Base-by-base conservation (phyloP, 805 yeast genomes). In the Kazachstania taianensis region DNA sequence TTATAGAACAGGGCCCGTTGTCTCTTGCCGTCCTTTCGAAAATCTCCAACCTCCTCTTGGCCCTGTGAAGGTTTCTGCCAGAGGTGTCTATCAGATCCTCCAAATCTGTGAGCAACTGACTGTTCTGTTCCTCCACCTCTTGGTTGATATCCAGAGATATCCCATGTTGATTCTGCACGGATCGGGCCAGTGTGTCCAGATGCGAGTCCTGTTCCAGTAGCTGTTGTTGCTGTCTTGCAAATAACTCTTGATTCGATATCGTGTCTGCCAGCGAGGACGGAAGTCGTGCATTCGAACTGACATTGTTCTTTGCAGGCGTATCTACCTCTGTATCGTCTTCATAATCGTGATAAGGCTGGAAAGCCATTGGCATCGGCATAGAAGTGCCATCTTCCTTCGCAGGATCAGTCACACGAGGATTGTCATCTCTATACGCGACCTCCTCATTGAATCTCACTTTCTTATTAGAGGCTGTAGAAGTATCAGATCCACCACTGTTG, bases 1-100 rank as follows among this genome's bases (percentile, higher is more conserved):
- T 73, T 1, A 68, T 62, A 22, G 63, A 45, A 65, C 78, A 72
- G 23, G 68, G 70, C 0, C 72, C 71, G 43, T 69, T 68, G 38
- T 68, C 70, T 31, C 60, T 62, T 12, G 72, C 59, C 20, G 60
- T 62, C 13, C 54, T 54, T 24, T 61, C 61, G 35, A 70, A 69
- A 20, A 50, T 52, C 5, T 49, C 53, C 32, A 73, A 45, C 38
- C 66, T 58, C 24, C 51, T 51, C 28, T 57, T 57, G 0, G 77
- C 76, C 22, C 65, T 51, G 3, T 49, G 44, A 10, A 73, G 46
- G 25, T 64, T 60, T 24, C 60, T 47, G 18, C 65, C 67, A n/a
- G 68, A 60, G 22, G 54, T 44, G 32, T 65, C 69, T 14, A 73
- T 52, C 28, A 68, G 67, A 17, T 52, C 50, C 41, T 74, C 80